These are phyloP conservation scores for Rhodotorula toruloides DNA, from an alignment of 768 basidiomycete species.

Conservation along the genomic window DNA sequence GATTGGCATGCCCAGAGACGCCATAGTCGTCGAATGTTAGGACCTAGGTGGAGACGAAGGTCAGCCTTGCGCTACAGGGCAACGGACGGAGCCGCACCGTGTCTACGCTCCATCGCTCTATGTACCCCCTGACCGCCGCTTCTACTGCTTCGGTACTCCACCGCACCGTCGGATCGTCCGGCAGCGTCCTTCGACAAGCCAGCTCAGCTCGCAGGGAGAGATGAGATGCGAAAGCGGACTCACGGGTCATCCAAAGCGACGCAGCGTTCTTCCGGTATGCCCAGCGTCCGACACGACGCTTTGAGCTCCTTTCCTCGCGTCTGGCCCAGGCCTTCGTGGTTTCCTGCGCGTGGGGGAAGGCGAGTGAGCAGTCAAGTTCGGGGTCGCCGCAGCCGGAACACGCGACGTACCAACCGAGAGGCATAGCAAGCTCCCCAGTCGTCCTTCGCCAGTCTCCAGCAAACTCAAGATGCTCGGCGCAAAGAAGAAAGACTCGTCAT, in stretches of 20 bases:
- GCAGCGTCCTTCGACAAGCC: conserved; percentile 11
- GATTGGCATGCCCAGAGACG: conserved; percentile 49
- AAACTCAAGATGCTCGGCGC: conserved; percentile 37
- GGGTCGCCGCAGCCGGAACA: not conserved
- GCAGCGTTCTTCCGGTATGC: conserved; percentile 43
- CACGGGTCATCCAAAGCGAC: conserved; percentile 44
- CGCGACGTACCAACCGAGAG: conserved; percentile 35
- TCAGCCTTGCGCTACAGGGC: not conserved
- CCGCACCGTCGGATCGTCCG: conserved; percentile 23
- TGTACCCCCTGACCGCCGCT: conserved; percentile 19
- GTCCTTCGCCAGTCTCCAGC: not conserved
- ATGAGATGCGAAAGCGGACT: conserved; percentile 13
- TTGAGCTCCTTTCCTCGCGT: conserved; percentile 44
- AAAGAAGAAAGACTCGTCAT: conserved; percentile 44
- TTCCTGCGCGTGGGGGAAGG: conserved; percentile 40
- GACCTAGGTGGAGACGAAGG: conserved; percentile 34
- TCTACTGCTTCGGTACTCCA: conserved; percentile 40
- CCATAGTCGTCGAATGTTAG: conserved; percentile 49
- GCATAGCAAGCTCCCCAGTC: conserved; percentile 32
- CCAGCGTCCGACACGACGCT: conserved; percentile 43
- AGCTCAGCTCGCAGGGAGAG: no score
- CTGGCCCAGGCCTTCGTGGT: conserved; percentile 46
- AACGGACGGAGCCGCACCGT: conserved; percentile 36
- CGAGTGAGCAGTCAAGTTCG: not conserved
- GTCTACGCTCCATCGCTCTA: conserved; percentile 37